phyloP scores from a whole-genome alignment of 2,329 filamentous ascomycete species.

The Lachnellula hyalina region DNA sequence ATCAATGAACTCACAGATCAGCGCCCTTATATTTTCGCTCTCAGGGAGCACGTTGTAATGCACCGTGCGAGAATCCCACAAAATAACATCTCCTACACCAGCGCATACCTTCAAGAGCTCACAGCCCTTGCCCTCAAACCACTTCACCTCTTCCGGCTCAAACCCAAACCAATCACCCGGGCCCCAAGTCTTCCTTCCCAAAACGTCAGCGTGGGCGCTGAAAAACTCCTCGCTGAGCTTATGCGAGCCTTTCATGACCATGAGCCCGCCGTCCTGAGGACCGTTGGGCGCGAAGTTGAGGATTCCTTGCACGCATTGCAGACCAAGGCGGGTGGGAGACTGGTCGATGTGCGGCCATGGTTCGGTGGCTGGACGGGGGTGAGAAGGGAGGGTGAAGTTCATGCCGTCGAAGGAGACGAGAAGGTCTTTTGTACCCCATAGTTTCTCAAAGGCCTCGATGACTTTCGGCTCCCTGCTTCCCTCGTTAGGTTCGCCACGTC shows the following conservation, averaged over 20 bases:
- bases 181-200: conserved; percentile 4
- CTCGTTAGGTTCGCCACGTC: no score
- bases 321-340: conserved; percentile 34
- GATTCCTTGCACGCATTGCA: conserved; percentile 41
- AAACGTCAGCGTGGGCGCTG: background rate
- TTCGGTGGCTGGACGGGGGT: conserved; percentile 15
- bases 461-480: conserved; percentile 33
- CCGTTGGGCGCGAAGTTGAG: conserved; percentile 35
- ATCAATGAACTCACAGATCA: conserved; percentile 16
- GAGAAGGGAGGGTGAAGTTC: conserved; percentile 34
- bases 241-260: conserved; percentile 30
- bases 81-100: conserved; percentile 39
- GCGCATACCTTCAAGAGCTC: conserved; percentile 36
- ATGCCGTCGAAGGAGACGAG: conserved; percentile 42
- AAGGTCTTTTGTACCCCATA: conserved; percentile 38
- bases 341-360: conserved; percentile 40
- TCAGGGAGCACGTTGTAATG: conserved; percentile 38
- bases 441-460: conserved; percentile 34
- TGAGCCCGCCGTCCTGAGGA: conserved; percentile 32
- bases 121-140: conserved; percentile 37
- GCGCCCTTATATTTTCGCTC: conserved; percentile 26
- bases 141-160: conserved; percentile 36
- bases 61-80: conserved; percentile 43
- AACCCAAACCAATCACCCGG: conserved; percentile 16
- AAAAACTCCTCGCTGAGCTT: conserved; percentile 29